A percentile compares a stretch with the other conserved stretches of the same genome.
phyloP scores from a whole-genome alignment of 371 early-diverging fungal genomes.

The Mucor saturninus region DNA sequence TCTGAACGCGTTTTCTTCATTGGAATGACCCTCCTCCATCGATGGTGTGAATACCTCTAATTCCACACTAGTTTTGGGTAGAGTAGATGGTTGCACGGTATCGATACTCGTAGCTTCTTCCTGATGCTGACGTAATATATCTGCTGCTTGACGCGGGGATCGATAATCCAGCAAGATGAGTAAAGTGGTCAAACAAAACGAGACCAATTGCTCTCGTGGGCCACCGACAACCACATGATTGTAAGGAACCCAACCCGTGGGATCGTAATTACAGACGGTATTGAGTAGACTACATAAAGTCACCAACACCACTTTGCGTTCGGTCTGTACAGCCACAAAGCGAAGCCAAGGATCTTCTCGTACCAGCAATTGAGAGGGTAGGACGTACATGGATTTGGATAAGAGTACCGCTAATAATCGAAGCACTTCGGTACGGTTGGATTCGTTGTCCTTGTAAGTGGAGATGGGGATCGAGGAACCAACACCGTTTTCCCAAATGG shows the following conservation, averaged over 20 bases:
- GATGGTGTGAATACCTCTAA: conserved; percentile 23
- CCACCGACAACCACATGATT: conserved; percentile 79
- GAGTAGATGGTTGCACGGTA: conserved; percentile 21
- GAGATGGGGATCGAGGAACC: conserved; percentile 72
- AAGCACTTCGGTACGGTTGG: conserved; percentile 76
- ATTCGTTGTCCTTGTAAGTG: conserved; percentile 68
- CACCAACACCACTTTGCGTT: conserved; percentile 76
- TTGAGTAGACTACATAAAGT: conserved; percentile 85
- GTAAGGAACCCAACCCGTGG: conserved; percentile 89
- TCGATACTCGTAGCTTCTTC: conserved; percentile 14
- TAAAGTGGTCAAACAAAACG: conserved; percentile 69
- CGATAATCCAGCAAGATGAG: conserved; percentile 76
- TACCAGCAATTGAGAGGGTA: conserved; percentile 62
- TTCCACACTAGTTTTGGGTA: conserved; percentile 29
- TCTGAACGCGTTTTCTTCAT: conserved; percentile 66
- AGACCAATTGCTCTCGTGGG: conserved; percentile 71
- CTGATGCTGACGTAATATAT: conserved; percentile 24
- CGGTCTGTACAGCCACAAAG: conserved; percentile 61
- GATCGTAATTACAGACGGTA: conserved; percentile 78
- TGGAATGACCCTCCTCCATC: not conserved
- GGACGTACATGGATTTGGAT: conserved; percentile 81
- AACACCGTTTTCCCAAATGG: conserved; percentile 85
- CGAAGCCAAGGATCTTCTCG: conserved; percentile 67
- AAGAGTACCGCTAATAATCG: conserved; percentile 76
- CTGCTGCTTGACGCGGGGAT: conserved; percentile 44